Conservation (phyloP, 768 basidiomycete species). For the Gloeopeniophorella convolvens region DNA sequence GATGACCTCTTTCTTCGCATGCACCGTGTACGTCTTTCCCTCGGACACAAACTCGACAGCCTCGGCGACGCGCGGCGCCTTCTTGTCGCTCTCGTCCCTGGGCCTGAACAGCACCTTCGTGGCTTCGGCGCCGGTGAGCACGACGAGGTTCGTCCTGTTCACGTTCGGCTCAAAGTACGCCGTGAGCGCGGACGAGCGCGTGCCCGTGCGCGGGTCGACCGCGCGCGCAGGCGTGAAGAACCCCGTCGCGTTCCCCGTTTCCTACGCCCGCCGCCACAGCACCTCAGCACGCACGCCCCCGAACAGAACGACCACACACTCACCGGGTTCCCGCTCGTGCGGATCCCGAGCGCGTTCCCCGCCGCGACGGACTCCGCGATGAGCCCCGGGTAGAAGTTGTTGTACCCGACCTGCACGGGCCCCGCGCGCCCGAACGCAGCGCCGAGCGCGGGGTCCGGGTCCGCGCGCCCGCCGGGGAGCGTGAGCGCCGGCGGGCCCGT, state of each 20-base stretch:
- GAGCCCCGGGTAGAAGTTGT: constrained; percentile 16
- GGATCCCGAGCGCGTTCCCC: constrained; percentile 12
- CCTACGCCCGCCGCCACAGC: no score
- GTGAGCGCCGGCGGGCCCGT: constrained; percentile 10
- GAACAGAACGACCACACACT: not conserved
- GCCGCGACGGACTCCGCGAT: constrained; percentile 16
- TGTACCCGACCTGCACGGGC: constrained; percentile 18
- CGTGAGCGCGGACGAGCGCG: constrained; percentile 18
- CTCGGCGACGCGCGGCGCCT: constrained; percentile 27
- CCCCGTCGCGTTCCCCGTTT: constrained; percentile 15
- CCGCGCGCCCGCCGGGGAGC: constrained; percentile 9
- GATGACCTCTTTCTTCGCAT: constrained; percentile 37
- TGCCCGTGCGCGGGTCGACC: constrained; percentile 17
- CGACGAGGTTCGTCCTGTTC: constrained; percentile 15
- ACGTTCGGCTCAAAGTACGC: constrained; percentile 18
- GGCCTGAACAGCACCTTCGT: constrained; percentile 12
- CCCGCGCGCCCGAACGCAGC: constrained; percentile 7
- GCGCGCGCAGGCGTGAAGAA: constrained; percentile 19
- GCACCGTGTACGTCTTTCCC: constrained; percentile 27
- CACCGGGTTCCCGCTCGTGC: constrained; percentile 14
- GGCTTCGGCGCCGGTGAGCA: constrained; percentile 17
- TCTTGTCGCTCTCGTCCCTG: constrained; percentile 5
- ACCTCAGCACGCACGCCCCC: no score
- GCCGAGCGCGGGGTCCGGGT: not conserved
- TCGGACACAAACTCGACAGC: constrained; percentile 28